Conservation (phyloP, 352 stramenopile genomes). For the Globisporangium canariense region DNA sequence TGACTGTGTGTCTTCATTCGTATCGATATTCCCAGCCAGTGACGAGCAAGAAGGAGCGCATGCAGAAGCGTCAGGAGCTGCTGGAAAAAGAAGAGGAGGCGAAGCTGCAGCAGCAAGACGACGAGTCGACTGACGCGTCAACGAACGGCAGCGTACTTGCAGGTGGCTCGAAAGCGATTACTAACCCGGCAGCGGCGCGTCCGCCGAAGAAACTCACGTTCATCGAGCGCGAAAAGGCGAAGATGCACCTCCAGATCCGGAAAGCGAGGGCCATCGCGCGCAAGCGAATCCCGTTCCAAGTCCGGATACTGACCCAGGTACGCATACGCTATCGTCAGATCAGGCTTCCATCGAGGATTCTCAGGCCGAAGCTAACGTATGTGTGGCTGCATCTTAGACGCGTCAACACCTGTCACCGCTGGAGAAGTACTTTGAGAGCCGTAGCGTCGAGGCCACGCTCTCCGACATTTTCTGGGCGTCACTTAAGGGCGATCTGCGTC, state of each 20-base stretch:
- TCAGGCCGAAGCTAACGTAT: neutral
- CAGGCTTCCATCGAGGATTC: too few relatives aligned
- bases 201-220: constrained; percentile 34
- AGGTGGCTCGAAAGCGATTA: neutral
- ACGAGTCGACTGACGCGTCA: neutral
- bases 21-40: neutral
- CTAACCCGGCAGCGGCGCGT: neutral
- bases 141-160: neutral
- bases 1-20: neutral
- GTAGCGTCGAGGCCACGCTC: constrained; percentile 45
- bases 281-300: constrained; percentile 63
- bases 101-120: constrained; percentile 14
- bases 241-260: constrained; percentile 52
- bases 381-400: constrained; percentile 14
- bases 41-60: constrained; percentile 53
- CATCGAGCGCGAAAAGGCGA: constrained; percentile 45
- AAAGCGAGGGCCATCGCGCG: constrained; percentile 45
- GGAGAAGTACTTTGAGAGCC: constrained; percentile 62
- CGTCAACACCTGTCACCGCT: constrained; percentile 48
- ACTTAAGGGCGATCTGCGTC: constrained; percentile 55
- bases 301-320: constrained; percentile 59
- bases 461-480: constrained; percentile 71
- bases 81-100: constrained; percentile 62
- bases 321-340: neutral
- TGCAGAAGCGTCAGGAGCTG: constrained; percentile 44